These are phyloP conservation scores for Erythrophleum fordii DNA, from an alignment of 306 rosid genomes.

Conservation along the genomic window DNA sequence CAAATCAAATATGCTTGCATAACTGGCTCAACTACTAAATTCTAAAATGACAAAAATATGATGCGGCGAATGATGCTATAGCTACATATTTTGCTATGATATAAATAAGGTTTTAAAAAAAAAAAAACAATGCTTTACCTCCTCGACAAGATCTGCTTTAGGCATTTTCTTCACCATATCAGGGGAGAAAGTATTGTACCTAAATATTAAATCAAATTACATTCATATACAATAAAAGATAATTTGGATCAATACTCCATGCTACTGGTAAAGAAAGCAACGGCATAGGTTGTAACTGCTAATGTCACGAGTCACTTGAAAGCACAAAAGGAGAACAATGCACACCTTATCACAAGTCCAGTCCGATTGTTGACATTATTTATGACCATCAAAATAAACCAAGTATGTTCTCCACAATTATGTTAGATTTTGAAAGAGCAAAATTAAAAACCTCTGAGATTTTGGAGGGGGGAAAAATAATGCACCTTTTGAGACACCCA, in stretches of 20 bases:
- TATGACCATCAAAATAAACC: conserved; percentile 10
- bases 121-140: conserved; percentile 51
- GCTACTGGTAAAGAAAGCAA: not conserved
- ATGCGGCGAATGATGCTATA: not conserved
- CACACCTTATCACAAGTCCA: conserved; percentile 10
- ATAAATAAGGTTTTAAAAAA: not conserved
- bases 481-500: not conserved
- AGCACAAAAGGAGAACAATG: conserved; percentile 20
- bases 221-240: conserved; percentile 22
- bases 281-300: not conserved
- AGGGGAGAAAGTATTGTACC: conserved; percentile 88
- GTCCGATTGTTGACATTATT: not conserved
- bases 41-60: conserved; percentile 6
- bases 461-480: not conserved
- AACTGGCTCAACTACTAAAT: conserved; percentile 16
- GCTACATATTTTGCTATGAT: conserved; percentile 4
- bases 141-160: conserved; percentile 82
- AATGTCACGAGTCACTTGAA: not conserved
- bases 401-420: not conserved
- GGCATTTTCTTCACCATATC: conserved; percentile 91
- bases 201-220: conserved; percentile 43
- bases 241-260: conserved; percentile 26
- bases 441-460: not conserved
- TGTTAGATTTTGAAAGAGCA: not conserved
- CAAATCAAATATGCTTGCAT: not conserved